Evolutionary conservation across 2,329 filamentous ascomycete species (phyloP), one percentile per base, ranked within the genome.

Genomic region (Apiospora kogelbergensis): DNA sequence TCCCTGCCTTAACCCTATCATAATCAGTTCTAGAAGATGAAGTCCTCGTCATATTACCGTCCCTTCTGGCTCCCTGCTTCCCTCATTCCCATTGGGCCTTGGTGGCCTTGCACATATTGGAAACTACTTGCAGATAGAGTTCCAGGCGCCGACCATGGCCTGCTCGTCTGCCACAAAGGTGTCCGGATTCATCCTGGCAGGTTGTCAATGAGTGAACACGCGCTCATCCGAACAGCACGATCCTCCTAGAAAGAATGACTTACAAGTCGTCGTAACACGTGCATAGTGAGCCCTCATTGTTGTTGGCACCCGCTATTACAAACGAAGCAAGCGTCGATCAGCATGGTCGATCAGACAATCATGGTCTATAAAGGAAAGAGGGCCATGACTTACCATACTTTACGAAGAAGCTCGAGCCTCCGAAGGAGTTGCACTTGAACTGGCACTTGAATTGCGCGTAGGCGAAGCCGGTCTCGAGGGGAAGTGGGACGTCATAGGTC

Each of bases 381-480:
- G 40, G 26, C 40, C 40, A 15, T 24, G 15, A 17, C 66, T 65
- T n/a, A 24, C 67, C 67, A 63, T 73, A 74, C n/a, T 72, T 65
- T 22, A 77, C 76, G 72, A 76, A 78, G 74, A 78, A 78, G 65
- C 74, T 75, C 10, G 71, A 73, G 65, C 74, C 72, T 13, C 42
- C 33, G 44, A 69, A 69, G n/a, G 67, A 48, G 66, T 73, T 72
- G 73, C 77, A 78, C 71, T 74, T 76, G 71, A 76, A 78, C 72
- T 78, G 76, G 73, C 77, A 78, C 73, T 78, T 78, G 76, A 74
- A 78, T 69, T 77, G 75, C 2, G 75, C 73, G 70, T 76, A 78
- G 45, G 76, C 77, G 70, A 78, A 78, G 66, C 76, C 76, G 10
- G 76, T 71, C 60, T 75, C 75, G 66, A 73, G 42, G 24, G 76